Base-by-base conservation (phyloP, 768 basidiomycete genomes). In the Phanerochaete sordida region DNA sequence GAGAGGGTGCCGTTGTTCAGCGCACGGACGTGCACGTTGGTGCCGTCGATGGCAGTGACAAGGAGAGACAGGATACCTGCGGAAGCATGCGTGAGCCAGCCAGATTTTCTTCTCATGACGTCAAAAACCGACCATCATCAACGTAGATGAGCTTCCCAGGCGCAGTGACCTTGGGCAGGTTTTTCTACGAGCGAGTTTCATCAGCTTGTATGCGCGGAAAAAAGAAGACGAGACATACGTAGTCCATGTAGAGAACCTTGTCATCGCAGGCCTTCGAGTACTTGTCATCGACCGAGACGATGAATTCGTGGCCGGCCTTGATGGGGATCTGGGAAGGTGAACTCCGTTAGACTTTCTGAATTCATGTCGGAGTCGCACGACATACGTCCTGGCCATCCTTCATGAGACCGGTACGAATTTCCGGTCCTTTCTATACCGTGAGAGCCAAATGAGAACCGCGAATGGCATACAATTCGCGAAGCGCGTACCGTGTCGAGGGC, bases 61-160 rank as follows among this genome's bases (percentile, higher is more conserved):
- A 97, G 86, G 47, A 99, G 88, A 53, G 94, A 93, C 23, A 98
- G 81, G 67, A 97, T 95, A 69, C 89, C 88, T 87, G 56, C 21
- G 12, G n/a, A n/a, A n/a, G n/a, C 45, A 7, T 2, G 3, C 12
- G 46, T 52, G 52, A 63, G 53, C 74, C 23, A 45, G 21, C n/a
- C 13, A 19, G 24, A 23, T 37, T 21, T 31, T 12, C 28, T 54
- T 30, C 23, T 28, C 30, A 24, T 43, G 19, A 57, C 11, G 53
- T 39, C 13, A 26, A 28, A 57, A 28, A 57, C 61, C n/a, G 61
- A 86, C 96, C 97, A 70, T 99, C 97, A 70, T 99, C 97, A 65
- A 98, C 86, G 73, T 95, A 98, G 75, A 99, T 93, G 67, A 94
- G 85, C 75, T 98, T 98, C 64, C 97, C 97, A n/a, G 91, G 91